Conservation (phyloP, 768 basidiomycete genomes). For the Asterophora parasitica region DNA sequence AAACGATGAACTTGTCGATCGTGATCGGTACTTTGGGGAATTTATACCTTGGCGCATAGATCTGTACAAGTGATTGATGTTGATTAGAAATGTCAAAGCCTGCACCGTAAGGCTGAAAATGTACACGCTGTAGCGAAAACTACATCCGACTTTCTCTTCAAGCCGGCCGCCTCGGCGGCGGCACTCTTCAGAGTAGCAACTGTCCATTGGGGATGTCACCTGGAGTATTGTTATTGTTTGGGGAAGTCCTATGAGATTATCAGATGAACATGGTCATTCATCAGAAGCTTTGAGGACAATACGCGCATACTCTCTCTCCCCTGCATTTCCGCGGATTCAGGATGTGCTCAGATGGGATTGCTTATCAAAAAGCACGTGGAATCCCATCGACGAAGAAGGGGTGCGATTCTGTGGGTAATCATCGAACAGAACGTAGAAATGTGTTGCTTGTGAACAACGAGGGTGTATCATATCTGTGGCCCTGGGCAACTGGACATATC, state of each 20-base stretch:
- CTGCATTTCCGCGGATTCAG: conserved; percentile 5
- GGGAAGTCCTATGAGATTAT: conserved; percentile 18
- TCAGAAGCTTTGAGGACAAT: conserved; percentile 30
- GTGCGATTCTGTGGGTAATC: conserved; percentile 48
- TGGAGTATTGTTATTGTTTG: conserved; percentile 25
- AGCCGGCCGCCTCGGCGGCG: conserved; percentile 49
- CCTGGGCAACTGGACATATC: too few species aligned
- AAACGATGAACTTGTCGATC: not conserved
- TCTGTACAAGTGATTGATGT: conserved; percentile 7
- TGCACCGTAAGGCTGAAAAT: not conserved
- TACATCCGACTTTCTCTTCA: conserved; percentile 55
- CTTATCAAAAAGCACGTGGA: not conserved
- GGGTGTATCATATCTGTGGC: conserved; percentile 48
- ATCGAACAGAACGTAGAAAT: conserved; percentile 52
- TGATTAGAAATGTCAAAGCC: not conserved
- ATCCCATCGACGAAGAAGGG: conserved; percentile 44
- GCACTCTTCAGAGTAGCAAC: conserved; percentile 33
- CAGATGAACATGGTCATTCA: conserved; percentile 13
- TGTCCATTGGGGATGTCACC: conserved; percentile 24
- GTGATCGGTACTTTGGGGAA: not conserved
- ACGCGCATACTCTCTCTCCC: conserved; percentile 52
- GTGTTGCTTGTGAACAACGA: conserved; percentile 41
- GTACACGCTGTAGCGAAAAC: conserved; percentile 50
- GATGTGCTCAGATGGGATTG: not conserved
- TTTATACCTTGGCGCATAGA: conserved; percentile 24